Evolutionary conservation across 805 yeast genomes (phyloP), one percentile per base, ranked within the genome.

Genomic region (Starmerella floris): DNA sequence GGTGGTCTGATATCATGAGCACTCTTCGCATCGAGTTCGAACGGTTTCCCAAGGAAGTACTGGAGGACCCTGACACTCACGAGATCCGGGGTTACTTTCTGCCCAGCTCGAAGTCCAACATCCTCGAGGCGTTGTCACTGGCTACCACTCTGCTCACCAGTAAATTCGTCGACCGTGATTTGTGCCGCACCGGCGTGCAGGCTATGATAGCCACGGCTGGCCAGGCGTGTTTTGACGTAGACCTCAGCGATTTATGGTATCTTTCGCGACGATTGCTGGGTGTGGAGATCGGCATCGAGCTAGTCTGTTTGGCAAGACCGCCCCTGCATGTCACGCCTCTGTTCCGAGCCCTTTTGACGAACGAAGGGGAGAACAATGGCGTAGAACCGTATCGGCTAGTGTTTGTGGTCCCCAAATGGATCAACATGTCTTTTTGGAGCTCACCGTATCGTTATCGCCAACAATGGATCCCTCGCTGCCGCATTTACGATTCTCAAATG

Each of bases 401-500:
- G 13, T 57, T 37, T 26, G 40, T 42, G 19, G 80, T 85, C 10
- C 98, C 99, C 1, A 79, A 82, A 37, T 91, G 98, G 96, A 73
- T 91, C 54, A 95, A 93, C 57, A 79, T 87, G 13, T 85, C 95
- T 0, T 91, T 81, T 56, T 91, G 94, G 82, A 75, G 72, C 41
- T 83, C 79, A 39, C 59, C 69, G 2, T 65, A 67, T 23, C 63
- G 65, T 38, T 51, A 56, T 62, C 30, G 56, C 53, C 43, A 65
- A 57, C 60, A 62, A 51, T 88, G 97, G 96, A 72, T 79, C n/a
- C 96, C 98, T 0, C 67, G 91, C 28, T 85, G 96, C 60, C 84
- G 83, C 54, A 87, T 91, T 39, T 88, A 91, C 59, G 97, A 88
- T 55, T 62, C 91, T 17, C 97, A 91, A 59, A 91, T 91, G 96